A percentile compares a stretch with the other conserved stretches of the same genome.
These are phyloP conservation scores for Mycena chlorophos DNA, from an alignment of 768 basidiomycete genomes.

Conservation along the genomic window DNA sequence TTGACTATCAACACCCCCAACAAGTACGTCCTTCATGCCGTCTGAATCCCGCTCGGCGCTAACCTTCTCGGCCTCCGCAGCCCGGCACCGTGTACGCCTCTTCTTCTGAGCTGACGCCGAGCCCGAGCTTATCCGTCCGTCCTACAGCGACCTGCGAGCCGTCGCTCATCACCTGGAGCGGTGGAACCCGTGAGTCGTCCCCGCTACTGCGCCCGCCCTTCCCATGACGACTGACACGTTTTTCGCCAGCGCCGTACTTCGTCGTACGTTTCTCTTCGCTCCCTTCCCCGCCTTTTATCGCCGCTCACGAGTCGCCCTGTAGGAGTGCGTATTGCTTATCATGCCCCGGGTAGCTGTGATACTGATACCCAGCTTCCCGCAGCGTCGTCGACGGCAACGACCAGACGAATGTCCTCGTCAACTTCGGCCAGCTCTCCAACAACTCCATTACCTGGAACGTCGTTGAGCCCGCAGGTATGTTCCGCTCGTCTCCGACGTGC, in stretches of 20 bases:
- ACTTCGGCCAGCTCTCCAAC: slow-evolving; percentile 5
- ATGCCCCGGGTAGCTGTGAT: too few species aligned
- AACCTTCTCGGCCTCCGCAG: slow-evolving; percentile 4
- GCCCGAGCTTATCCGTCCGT: background rate
- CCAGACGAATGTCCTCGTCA: background rate
- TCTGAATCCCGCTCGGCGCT: too few species aligned
- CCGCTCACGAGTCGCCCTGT: background rate
- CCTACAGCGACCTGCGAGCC: slow-evolving; percentile 10
- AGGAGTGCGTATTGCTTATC: slow-evolving; percentile 11
- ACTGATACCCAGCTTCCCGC: background rate
- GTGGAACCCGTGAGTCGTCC: slow-evolving; percentile 13
- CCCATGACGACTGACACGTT: background rate
- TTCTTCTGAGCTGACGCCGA: slow-evolving; percentile 2
- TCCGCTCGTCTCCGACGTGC: background rate
- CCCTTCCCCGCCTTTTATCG: too few species aligned
- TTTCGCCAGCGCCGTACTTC: slow-evolving; percentile 11
- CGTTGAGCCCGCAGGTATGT: slow-evolving; percentile 2
- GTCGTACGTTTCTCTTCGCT: slow-evolving; percentile 6
- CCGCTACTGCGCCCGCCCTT: too few species aligned
- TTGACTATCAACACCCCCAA: too few species aligned
- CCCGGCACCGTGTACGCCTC: slow-evolving; percentile 10
- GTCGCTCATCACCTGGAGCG: slow-evolving; percentile 6
- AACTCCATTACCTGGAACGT: slow-evolving; percentile 9
- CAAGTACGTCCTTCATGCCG: too few species aligned
- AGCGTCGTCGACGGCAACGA: slow-evolving; percentile 10